Conservation (phyloP, 768 basidiomycete genomes). For the Naematelia encephala region DNA sequence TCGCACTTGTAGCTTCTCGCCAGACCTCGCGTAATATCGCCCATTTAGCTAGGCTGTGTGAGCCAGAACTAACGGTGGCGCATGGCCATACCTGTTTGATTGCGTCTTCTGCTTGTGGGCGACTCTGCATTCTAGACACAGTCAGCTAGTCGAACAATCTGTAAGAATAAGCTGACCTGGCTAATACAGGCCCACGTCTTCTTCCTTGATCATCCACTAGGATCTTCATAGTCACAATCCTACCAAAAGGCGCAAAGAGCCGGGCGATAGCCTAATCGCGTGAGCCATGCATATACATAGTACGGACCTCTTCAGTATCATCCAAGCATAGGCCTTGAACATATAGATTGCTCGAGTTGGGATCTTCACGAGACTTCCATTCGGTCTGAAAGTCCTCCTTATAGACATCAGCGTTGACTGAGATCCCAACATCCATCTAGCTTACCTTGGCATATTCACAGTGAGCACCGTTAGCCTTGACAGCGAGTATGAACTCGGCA, state of each 20-base stretch:
- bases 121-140: conserved; percentile 20
- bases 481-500: conserved; percentile 21
- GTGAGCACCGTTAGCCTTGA: conserved; percentile 12
- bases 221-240: conserved; percentile 25
- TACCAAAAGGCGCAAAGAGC: conserved; percentile 5
- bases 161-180: conserved; percentile 13
- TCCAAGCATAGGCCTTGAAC: conserved; percentile 28
- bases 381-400: conserved; percentile 41
- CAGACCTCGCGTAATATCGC: conserved; percentile 16
- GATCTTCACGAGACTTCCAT: conserved; percentile 33
- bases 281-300: background rate
- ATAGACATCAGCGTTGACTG: conserved; percentile 1
- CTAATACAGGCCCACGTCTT: conserved; percentile 28
- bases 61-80: background rate
- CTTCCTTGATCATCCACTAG: conserved; percentile 28
- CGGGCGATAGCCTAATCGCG: background rate
- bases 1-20: conserved; percentile 25
- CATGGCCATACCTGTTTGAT: conserved; percentile 22
- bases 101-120: conserved; percentile 31
- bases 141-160: background rate
- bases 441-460: conserved; percentile 39
- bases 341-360: conserved; percentile 33
- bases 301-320: conserved; percentile 23
- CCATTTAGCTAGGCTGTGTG: conserved; percentile 26
- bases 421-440: background rate